Base-by-base conservation (phyloP, 768 basidiomycete species). In the Pulveroboletus frians region DNA sequence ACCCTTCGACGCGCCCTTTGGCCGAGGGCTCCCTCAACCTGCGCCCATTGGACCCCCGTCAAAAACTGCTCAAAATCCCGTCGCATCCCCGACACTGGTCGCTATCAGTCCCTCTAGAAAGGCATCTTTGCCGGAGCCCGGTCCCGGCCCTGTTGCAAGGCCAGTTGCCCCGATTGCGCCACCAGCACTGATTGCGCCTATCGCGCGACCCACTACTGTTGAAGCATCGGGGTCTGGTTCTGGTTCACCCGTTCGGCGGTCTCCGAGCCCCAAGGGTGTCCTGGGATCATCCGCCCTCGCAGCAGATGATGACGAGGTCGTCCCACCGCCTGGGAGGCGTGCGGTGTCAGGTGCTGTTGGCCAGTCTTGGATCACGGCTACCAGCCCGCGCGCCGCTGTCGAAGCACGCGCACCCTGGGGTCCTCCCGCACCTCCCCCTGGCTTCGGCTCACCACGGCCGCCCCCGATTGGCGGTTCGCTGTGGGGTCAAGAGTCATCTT, bases 251-350 rank as follows among this genome's bases (percentile, higher is more conserved):
- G 68, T 67, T 15, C 70, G 73, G 39, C 72, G 76, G 9, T 76
- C 77, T 31, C 75, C 77, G 4, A 77, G 76, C 51, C 77, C 77
- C 9, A 89, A 88, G 61, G 81, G 81, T 35, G 69, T 83, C 31
- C 72, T 89, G 7, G 88, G 88, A 11, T 89, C 88, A 13, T 84
- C 84, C 5, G 88, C 88, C 17, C 74, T 90, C 17, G 79, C 82
- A 3, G 79, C 86, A 13, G 87, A 88, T 51, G 88, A 88, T 52
- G 88, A 91, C 62, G 88, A 90, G 61, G 84, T 89, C 10, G 78
- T 90, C 14, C 68, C 75, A 35, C 68, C 75, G 15, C 73, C 75
- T 7, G 70, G 77, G 32, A 65, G 79, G 41, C 70, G 77, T 8
- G 66, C 64, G 35, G 69, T 63, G 1, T 66, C 66, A 31, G 68